A percentile compares a stretch with the other conserved stretches of the same genome.
Conservation (phyloP, 1,139 yeast genomes). For the Candida sojae region DNA sequence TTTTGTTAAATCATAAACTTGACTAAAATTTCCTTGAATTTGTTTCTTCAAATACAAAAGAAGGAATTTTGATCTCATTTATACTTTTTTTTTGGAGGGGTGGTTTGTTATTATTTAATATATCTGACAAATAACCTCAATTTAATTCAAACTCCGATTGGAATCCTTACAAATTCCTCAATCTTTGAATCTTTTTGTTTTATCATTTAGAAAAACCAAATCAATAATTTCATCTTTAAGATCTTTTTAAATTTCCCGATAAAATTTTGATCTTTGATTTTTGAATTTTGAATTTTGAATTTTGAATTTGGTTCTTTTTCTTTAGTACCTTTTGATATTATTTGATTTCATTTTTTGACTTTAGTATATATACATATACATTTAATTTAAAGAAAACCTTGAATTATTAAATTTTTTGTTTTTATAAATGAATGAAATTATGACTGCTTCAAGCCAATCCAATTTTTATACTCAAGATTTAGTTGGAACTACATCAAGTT, state of each 20-base stretch:
- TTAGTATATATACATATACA: background rate
- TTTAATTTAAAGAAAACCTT: background rate
- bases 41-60: no score
- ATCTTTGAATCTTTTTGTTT: background rate
- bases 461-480: conserved; percentile 17
- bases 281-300: background rate
- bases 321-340: no score
- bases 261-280: background rate
- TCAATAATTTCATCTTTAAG: background rate
- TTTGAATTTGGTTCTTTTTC: no score
- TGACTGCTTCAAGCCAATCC: conserved; percentile 16
- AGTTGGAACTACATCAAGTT: conserved; percentile 12
- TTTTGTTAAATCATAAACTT: background rate
- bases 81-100: no score
- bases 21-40: background rate
- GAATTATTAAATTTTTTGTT: no score
- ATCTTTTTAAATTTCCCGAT: background rate
- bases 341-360: background rate
- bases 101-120: no score
- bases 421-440: conserved; percentile 14
- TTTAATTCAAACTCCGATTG: background rate
- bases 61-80: no score
- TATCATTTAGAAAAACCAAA: background rate
- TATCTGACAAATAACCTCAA: no score
- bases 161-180: conserved; percentile 2